Conservation (phyloP, 257 asterid species). For the Anisodus acutangulus region DNA sequence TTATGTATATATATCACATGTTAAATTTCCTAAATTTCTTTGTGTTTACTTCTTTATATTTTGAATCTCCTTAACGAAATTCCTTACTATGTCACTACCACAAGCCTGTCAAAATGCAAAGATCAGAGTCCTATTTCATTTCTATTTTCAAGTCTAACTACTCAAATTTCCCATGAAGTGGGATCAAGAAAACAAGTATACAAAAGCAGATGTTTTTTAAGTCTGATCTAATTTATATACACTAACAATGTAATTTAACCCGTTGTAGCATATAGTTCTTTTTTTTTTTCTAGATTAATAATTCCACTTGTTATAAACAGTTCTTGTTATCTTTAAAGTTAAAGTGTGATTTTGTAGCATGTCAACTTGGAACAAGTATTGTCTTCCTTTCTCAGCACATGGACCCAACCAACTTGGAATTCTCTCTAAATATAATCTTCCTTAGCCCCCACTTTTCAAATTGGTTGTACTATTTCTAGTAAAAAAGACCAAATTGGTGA, state of each 20-base stretch:
- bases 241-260: background rate
- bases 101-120: background rate
- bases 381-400: constrained; percentile 5
- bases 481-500: background rate
- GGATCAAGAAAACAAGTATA: background rate
- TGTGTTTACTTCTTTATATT: too few species aligned
- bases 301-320: background rate
- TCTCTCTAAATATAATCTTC: background rate
- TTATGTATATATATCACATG: too few species aligned
- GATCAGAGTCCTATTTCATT: background rate
- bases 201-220: background rate
- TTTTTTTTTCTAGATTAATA: background rate
- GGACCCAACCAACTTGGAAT: constrained; percentile 29
- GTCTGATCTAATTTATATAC: background rate
- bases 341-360: background rate
- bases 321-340: background rate
- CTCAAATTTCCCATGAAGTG: background rate
- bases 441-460: constrained; percentile 22
- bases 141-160: background rate
- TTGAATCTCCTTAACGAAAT: too few species aligned
- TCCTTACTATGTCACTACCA: background rate
- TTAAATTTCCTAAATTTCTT: too few species aligned
- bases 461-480: constrained; percentile 16
- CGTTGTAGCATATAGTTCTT: background rate
- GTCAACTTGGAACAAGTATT: background rate